Percentiles rank a stretch among this genome's conserved stretches.
These are phyloP conservation scores for Lichtheimia hyalospora DNA, from an alignment of 371 early-diverging fungal genomes.

Conservation along the genomic window DNA sequence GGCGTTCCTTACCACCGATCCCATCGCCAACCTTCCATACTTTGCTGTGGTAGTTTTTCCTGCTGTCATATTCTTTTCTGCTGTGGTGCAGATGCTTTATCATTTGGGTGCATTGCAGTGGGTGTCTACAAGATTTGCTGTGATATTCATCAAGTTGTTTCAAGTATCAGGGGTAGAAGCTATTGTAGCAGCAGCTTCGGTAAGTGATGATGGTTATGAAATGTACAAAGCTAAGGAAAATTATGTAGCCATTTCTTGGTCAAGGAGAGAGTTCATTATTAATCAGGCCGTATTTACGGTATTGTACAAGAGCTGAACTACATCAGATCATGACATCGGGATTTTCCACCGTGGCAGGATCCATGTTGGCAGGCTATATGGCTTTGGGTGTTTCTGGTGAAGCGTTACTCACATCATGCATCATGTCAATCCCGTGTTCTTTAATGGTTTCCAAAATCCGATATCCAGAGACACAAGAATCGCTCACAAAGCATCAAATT, in stretches of 20 bases:
- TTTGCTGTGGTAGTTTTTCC: conserved; percentile 83
- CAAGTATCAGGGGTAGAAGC: conserved; percentile 87
- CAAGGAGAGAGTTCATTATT: conserved; percentile 85
- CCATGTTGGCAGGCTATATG: conserved; percentile 75
- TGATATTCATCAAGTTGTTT: conserved; percentile 69
- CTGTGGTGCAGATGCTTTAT: conserved; percentile 84
- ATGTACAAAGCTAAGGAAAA: neutral
- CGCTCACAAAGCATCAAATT: conserved; percentile 66
- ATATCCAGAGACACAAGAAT: conserved; percentile 82
- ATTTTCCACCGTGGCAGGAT: conserved; percentile 89
- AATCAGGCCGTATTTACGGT: conserved; percentile 79
- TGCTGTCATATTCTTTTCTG: conserved; percentile 85
- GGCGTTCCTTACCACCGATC: conserved; percentile 67
- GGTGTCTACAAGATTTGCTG: conserved; percentile 70
- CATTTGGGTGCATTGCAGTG: conserved; percentile 86
- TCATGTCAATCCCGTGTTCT: conserved; percentile 93
- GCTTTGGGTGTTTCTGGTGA: conserved; percentile 67
- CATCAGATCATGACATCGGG: conserved; percentile 90
- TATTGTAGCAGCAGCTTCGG: conserved; percentile 83
- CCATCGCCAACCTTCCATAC: conserved; percentile 28
- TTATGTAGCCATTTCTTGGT: conserved; percentile 66
- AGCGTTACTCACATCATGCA: conserved; percentile 77
- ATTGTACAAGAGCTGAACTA: conserved; percentile 85
- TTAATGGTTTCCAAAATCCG: conserved; percentile 77
- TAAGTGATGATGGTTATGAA: conserved; percentile 2